A percentile compares a stretch with the other conserved stretches of the same genome.
These are phyloP conservation scores for Decorospora gaudefroyi DNA, from an alignment of 2,329 filamentous ascomycete species.

Conservation along the genomic window DNA sequence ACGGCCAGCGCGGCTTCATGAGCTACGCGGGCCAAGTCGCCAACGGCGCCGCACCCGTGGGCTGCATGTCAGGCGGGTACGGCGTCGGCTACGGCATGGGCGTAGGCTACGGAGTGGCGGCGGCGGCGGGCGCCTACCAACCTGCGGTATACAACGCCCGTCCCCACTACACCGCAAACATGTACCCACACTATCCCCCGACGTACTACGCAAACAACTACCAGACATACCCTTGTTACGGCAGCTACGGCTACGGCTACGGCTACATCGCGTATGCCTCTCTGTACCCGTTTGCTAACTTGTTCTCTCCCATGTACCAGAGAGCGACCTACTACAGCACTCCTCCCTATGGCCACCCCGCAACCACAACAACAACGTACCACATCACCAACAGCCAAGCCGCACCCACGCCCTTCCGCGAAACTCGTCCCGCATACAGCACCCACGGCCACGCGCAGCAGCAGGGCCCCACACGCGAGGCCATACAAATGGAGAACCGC, in stretches of 20 bases:
- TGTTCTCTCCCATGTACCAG: constrained; percentile 41
- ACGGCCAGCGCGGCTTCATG: constrained; percentile 36
- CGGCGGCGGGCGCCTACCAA: constrained; percentile 27
- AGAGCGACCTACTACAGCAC: constrained; percentile 39
- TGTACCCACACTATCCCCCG: constrained; percentile 16
- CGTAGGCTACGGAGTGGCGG: constrained; percentile 23
- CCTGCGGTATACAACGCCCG: constrained; percentile 34
- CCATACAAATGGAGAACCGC: constrained; percentile 39
- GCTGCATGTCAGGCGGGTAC: constrained; percentile 23
- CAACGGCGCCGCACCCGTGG: constrained; percentile 34
- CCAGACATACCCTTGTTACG: constrained; percentile 20
- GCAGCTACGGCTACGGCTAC: constrained; percentile 34
- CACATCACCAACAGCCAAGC: constrained; percentile 33
- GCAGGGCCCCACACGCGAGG: constrained; percentile 23
- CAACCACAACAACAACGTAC: constrained; percentile 30
- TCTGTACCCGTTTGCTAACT: constrained; percentile 45
- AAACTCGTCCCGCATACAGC: constrained; percentile 23
- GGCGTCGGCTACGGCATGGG: constrained; percentile 17
- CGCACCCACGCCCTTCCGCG: constrained; percentile 11
- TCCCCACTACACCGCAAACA: constrained; percentile 26
- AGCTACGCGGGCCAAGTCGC: constrained; percentile 34
- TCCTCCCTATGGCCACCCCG: constrained; percentile 27
- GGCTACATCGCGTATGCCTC: constrained; percentile 32
- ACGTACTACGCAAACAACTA: constrained; percentile 20
- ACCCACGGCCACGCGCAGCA: constrained; percentile 9